A percentile compares a stretch with the other conserved stretches of the same genome.
These are phyloP conservation scores for Dillenia turbinata DNA, from an alignment of 164 flowering plant genomes.

Conservation along the genomic window DNA sequence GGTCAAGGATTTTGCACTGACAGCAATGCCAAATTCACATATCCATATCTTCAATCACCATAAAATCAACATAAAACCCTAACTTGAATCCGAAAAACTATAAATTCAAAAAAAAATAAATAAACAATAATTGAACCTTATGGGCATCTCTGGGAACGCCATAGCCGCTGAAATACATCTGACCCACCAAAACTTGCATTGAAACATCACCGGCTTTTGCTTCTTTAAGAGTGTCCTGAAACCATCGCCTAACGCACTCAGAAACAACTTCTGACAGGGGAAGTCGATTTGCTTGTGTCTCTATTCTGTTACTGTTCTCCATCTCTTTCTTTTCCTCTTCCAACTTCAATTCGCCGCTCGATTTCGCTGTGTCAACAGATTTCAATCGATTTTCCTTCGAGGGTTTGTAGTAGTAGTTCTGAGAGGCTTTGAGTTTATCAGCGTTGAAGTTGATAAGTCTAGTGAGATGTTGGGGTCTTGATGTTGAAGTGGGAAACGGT, in stretches of 20 bases:
- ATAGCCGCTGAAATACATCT: slow-evolving; percentile 89
- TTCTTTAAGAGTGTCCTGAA: slow-evolving; percentile 76
- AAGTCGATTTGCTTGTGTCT: slow-evolving; percentile 11
- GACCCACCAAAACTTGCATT: slow-evolving; percentile 91
- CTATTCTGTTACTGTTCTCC: too few species aligned
- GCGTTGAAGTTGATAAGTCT: slow-evolving; percentile 4
- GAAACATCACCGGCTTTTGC: slow-evolving; percentile 74
- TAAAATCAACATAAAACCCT: too few species aligned
- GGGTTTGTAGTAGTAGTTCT: slow-evolving; percentile 13
- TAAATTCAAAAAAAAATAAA: not conserved
- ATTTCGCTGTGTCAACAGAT: slow-evolving; percentile 8
- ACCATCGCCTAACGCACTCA: slow-evolving; percentile 80
- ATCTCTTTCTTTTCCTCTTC: slow-evolving; percentile 15
- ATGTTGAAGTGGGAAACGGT: slow-evolving; percentile 17
- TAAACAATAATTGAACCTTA: slow-evolving; percentile 37
- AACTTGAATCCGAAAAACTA: too few species aligned
- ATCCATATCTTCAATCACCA: too few species aligned
- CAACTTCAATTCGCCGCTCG: slow-evolving; percentile 4
- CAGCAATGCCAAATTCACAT: too few species aligned
- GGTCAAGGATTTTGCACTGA: too few species aligned
- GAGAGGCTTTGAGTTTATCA: slow-evolving; percentile 1
- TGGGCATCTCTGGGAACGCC: slow-evolving; percentile 63
- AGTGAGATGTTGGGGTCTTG: slow-evolving; percentile 13
- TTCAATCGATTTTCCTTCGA: slow-evolving; percentile 2
- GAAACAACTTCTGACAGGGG: slow-evolving; percentile 70